Base-by-base conservation (phyloP, 257 asterid genomes). In the Solanum rostratum region DNA sequence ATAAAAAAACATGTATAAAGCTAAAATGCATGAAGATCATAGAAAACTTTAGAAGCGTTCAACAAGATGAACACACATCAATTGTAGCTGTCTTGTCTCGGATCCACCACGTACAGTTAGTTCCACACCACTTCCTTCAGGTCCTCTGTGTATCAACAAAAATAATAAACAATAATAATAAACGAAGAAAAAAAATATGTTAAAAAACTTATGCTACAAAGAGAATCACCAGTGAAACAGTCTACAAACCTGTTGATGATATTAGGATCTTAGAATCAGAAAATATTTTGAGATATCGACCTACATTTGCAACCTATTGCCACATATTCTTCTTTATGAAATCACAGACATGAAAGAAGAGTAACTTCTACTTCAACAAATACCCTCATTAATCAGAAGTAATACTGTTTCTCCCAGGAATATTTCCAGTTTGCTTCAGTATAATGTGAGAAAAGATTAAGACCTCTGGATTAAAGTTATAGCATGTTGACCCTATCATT, bases 111-210 rank as follows among this genome's bases (percentile, higher is more conserved):
- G 94, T 83, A 95, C 88, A 80, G 89, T 83, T 71, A 97, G 90
- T 82, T 94, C 94, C 86, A 97, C 98, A 83, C 85, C 86, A 88
- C 95, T 97, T 91, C 97, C 99, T 90, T 95, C 99, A 59, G 97
- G 92, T 85, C 99, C 99, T 93, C 99, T 97, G 93, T 84, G 89
- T 87, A 82, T 86, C 87, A 70, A 46, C 24, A 83, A 41, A 50
- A 65, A 68, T n/a, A 74, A 83, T 3, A 50, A 78, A 78, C 16
- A 52, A 27, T n/a, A n/a, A n/a, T n/a, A n/a, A n/a, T n/a, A n/a
- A 7, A 29, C 52, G 27, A 7, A n/a, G n/a, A n/a, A n/a, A 78
- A 18, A 29, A 22, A 24, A 33, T 16, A 70, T 20, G 12, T 43
- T 22, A 13, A 14, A 65, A 50, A 24, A 74, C 24, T 24, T 22